Base-by-base conservation (phyloP, 192 early-diverging fungal species). In the Pecoramyces ruminantium region DNA sequence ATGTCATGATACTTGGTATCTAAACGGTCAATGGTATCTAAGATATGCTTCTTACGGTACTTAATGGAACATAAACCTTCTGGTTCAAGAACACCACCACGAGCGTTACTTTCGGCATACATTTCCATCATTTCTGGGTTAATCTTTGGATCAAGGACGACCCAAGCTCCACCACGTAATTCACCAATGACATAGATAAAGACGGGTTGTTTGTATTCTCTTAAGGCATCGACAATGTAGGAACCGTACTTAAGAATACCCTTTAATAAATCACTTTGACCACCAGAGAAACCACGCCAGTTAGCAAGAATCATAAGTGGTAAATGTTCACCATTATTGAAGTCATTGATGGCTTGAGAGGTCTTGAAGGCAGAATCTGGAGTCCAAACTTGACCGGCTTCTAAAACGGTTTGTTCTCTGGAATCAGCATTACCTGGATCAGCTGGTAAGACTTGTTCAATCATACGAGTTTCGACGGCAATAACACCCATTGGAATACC, bases 311-410 rank as follows among this genome's bases (percentile, higher is more conserved):
- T 94, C 83, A 99, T 96, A 84, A 99, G 88, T 28, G 97, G 97
- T 81, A 99, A 88, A 83, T 97, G 95, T 87, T 99, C 97, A 85
- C 97, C 97, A 83, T 96, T 94, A 90, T 98, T 97, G 78, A 99
- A 98, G 87, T 99, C 97, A 83, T 94, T 93, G 86, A 99, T 99
- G 0, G 97, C 96, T 88, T 99, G 97, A 18, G 97, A 96, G 28
- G 97, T 99, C 90, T 99, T 99, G 90, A 91, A 99, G n/a, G 97
- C 94, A 77, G 95, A 96, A 91, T 97, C 97, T 58, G 97, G 97
- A 85, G 95, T 96, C 97, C 97, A 99, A 67, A 99, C 97, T 82
- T 94, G 93, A 79, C 96, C 96, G 51, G 97, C 96, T 85, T 98
- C 95, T 83, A 92, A 90, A 77, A 95, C 82, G 3, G 95, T 91